Base-by-base conservation (phyloP, 257 asterid species). In the Nicotiana tabacum region DNA sequence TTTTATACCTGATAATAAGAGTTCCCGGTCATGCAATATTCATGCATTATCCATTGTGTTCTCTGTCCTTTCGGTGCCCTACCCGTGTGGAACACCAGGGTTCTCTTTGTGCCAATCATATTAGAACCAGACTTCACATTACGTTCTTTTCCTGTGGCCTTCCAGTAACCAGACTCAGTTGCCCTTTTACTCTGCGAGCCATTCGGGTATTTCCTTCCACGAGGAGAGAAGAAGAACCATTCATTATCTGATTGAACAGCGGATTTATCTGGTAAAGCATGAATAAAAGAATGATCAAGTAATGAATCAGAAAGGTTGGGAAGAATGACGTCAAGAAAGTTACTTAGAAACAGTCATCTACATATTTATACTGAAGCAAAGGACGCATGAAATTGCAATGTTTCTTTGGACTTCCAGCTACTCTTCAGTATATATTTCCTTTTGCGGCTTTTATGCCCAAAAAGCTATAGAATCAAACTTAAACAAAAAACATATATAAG, bases 11-110 rank as follows among this genome's bases (percentile, higher is more conserved):
- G 76, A 66, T 91, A 95, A 92, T 93, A 89, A 53, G 99, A 86
- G 83, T 83, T 90, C 4, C 88, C 93, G 15, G 4, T 85, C 67
- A 91, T 88, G 74, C 91, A 89, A 74, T 91, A 96, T 89, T 96
- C 98, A 5, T 96, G 95, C 99, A 96, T 96, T 84, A 94, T 91
- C 99, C 99, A 96, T 79, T 92, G 98, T 0, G 98, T 96, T 43
- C 98, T 86, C 80, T 89, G 95, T 55, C 99, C 98, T 83, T 84
- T 93, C 0, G 98, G 97, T 1, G 98, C 99, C 16, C 99, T 93
- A 11, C 98, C 98, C 0, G 51, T 87, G 91, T 94, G 99, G 88
- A 96, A 96, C 46, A 94, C 99, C 56, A 96, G 67, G 24, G 98
- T 96, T 87, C 98, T 89, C 88, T 93, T 92, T 6, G 93, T 94